Percentiles rank a stretch among this genome's conserved stretches.
These are phyloP conservation scores for Hymenoscyphus linearis DNA, from an alignment of 2,329 filamentous ascomycete species.

Conservation along the genomic window DNA sequence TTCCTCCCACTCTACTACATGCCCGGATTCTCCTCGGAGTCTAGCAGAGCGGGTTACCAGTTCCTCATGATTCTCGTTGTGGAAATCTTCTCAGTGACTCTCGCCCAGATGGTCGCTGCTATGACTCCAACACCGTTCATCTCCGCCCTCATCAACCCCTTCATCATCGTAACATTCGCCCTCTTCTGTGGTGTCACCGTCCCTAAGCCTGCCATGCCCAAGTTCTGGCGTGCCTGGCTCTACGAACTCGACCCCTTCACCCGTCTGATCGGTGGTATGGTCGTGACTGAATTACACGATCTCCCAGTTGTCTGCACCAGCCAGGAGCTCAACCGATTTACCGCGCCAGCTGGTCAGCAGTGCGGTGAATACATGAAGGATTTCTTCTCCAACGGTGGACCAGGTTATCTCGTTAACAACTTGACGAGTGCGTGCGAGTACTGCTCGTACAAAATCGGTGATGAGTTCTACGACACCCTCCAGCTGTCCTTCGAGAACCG, in stretches of 20 bases:
- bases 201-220: conserved; percentile 69
- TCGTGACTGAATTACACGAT: conserved; percentile 69
- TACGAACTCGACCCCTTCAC: conserved; percentile 83
- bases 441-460: conserved; percentile 74
- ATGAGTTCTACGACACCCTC: conserved; percentile 71
- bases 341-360: conserved; percentile 56
- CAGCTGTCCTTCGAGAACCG: conserved; percentile 61
- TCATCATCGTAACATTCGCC: conserved; percentile 75
- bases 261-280: conserved; percentile 72
- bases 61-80: conserved; percentile 82
- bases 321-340: conserved; percentile 63
- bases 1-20: conserved; percentile 83
- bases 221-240: conserved; percentile 74
- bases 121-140: conserved; percentile 76
- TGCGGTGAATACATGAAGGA: conserved; percentile 71
- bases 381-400: conserved; percentile 64
- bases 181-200: conserved; percentile 88
- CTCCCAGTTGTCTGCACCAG: conserved; percentile 55
- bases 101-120: conserved; percentile 71
- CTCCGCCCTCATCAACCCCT: conserved; percentile 73
- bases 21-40: conserved; percentile 61
- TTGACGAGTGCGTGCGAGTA: conserved; percentile 66
- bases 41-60: conserved; percentile 72
- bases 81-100: conserved; percentile 76
- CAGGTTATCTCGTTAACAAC: conserved; percentile 67